Conservation (phyloP, 1,284 basidiomycete species). For the Marasmius tenuissimus region DNA sequence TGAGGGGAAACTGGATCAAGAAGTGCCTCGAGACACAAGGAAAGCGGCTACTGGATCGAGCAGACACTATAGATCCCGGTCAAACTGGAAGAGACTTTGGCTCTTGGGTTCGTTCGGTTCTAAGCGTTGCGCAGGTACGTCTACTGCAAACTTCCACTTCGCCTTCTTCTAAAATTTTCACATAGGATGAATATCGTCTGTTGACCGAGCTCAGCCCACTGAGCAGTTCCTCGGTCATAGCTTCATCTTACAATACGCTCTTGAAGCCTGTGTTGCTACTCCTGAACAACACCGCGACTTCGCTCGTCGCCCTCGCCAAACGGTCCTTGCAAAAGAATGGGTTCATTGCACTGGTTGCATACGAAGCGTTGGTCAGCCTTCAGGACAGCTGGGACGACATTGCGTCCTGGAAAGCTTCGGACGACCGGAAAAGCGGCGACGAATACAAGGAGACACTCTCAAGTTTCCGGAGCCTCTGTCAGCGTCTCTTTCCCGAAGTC, state of each 20-base stretch:
- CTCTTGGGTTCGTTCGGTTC: slow-evolving; percentile 60
- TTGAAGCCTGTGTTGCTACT: slow-evolving; percentile 62
- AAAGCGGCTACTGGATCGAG: slow-evolving; percentile 64
- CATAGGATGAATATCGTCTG: slow-evolving; percentile 63
- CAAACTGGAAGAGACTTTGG: slow-evolving; percentile 67
- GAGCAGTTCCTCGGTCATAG: slow-evolving; percentile 43
- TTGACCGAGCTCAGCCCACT: slow-evolving; percentile 64
- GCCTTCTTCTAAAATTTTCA: neutral
- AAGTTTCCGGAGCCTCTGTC: slow-evolving; percentile 61
- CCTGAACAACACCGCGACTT: slow-evolving; percentile 60
- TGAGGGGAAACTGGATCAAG: slow-evolving; percentile 73
- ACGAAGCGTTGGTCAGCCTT: slow-evolving; percentile 51
- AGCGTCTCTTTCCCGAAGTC: slow-evolving; percentile 80
- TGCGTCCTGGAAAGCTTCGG: slow-evolving; percentile 45
- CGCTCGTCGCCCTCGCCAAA: slow-evolving; percentile 70
- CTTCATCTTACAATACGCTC: slow-evolving; percentile 58
- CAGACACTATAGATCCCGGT: slow-evolving; percentile 63
- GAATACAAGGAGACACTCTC: slow-evolving; percentile 70
- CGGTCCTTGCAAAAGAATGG: slow-evolving; percentile 82
- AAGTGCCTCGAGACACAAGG: slow-evolving; percentile 72
- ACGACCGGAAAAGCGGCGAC: slow-evolving; percentile 51
- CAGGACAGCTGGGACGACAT: slow-evolving; percentile 68
- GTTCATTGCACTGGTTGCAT: slow-evolving; percentile 75
- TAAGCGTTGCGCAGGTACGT: slow-evolving; percentile 63
- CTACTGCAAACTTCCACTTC: neutral